A percentile compares a stretch with the other conserved stretches of the same genome.
Conservation (phyloP, 345 rosid genomes). For the Acer campestre region DNA sequence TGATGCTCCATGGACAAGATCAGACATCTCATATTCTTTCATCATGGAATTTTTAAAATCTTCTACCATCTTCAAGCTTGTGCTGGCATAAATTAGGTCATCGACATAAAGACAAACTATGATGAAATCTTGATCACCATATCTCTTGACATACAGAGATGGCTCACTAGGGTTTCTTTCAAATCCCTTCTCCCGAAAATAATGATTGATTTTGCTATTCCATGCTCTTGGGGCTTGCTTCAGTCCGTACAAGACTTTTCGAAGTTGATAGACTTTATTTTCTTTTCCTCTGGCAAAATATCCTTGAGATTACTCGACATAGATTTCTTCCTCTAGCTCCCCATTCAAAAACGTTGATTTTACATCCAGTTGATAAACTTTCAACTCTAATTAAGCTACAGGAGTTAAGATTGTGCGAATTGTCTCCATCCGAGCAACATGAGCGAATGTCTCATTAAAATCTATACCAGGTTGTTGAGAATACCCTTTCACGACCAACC, state of each 20-base stretch:
- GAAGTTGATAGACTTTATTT: not conserved
- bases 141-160: not conserved
- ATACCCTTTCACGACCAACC: constrained; percentile 5
- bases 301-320: not conserved
- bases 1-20: not conserved
- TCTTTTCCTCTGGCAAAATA: not conserved
- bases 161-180: not conserved
- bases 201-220: not conserved
- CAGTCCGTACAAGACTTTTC: not conserved
- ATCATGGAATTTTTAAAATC: not conserved
- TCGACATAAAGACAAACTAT: not conserved
- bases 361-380: not conserved
- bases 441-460: not conserved
- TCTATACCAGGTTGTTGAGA: not conserved
- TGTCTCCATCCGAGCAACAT: not conserved
- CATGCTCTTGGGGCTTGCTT: not conserved
- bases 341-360: not conserved
- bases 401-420: not conserved
- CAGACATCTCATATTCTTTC: not conserved
- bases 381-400: not conserved
- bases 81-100: not conserved
- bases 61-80: not conserved
- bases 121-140: not conserved
- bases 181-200: not conserved
- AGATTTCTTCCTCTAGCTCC: not conserved